Evolutionary conservation across 257 asterid genomes (phyloP).

Genomic region (Ballota nigra): DNA sequence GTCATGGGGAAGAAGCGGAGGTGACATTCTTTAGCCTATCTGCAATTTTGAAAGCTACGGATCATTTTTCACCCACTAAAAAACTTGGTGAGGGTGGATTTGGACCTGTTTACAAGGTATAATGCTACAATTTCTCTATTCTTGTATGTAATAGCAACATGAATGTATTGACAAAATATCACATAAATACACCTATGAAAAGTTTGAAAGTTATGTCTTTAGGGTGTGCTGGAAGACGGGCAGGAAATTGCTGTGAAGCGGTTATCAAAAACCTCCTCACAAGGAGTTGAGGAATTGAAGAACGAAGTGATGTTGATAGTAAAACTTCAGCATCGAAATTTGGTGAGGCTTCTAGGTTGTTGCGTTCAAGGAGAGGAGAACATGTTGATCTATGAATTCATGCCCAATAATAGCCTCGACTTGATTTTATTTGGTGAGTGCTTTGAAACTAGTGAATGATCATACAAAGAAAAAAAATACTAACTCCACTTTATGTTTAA

Average conservation of each 20-base stretch:
- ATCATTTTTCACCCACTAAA: not conserved
- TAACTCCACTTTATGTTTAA: too few relatives aligned
- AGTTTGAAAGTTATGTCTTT: too few relatives aligned
- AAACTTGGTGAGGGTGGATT: constrained; percentile 15
- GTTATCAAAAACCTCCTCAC: not conserved
- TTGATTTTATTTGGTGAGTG: constrained; percentile 3
- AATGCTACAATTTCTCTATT: too few relatives aligned
- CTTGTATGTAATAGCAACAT: too few relatives aligned
- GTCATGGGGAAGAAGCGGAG: not conserved
- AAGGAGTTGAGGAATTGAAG: constrained; percentile 4
- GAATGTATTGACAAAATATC: not conserved
- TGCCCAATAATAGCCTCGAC: constrained; percentile 14
- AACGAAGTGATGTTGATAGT: constrained; percentile 3
- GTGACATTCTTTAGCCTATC: not conserved
- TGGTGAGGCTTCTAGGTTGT: constrained; percentile 14
- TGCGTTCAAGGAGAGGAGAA: constrained; percentile 6
- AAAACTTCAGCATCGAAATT: constrained; percentile 7
- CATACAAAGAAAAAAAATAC: too few relatives aligned
- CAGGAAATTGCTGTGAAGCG: constrained; percentile 18
- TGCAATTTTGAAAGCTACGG: not conserved
- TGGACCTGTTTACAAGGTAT: not conserved
- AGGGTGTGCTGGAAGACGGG: constrained; percentile 3
- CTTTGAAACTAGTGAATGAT: too few relatives aligned
- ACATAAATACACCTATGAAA: too few relatives aligned
- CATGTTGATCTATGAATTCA: constrained; percentile 15